A percentile compares a stretch with the other conserved stretches of the same genome.
Conservation (phyloP, 1,284 basidiomycete genomes). For the Ustilago bromivora region DNA sequence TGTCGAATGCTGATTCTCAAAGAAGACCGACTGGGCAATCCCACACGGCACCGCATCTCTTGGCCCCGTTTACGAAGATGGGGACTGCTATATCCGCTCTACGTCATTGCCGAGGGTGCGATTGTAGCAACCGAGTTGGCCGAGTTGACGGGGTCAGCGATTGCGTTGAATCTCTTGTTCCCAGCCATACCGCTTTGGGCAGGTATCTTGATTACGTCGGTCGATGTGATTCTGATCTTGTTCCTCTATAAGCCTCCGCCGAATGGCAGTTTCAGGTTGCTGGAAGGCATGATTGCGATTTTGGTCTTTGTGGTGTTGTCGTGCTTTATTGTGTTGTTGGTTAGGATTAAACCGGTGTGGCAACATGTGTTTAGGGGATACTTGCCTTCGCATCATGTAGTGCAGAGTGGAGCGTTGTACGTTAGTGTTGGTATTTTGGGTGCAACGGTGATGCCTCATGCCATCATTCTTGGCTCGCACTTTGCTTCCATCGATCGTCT, state of each 20-base stretch:
- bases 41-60: conserved; percentile 76
- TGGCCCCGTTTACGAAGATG: conserved; percentile 77
- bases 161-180: conserved; percentile 83
- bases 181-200: conserved; percentile 75
- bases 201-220: conserved; percentile 80
- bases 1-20: conserved; percentile 60
- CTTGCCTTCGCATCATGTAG: conserved; percentile 78
- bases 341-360: conserved; percentile 82
- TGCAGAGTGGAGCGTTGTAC: conserved; percentile 77
- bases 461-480: conserved; percentile 87
- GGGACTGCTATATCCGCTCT: conserved; percentile 71
- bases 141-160: conserved; percentile 81
- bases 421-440: conserved; percentile 76
- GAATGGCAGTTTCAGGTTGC: conserved; percentile 68
- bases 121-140: conserved; percentile 75
- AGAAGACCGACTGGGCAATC: conserved; percentile 32
- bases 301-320: conserved; percentile 72
- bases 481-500: conserved; percentile 63
- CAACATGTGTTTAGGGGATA: conserved; percentile 84
- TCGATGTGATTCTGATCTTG: conserved; percentile 82
- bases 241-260: conserved; percentile 69
- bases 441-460: conserved; percentile 83
- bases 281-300: conserved; percentile 80
- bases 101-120: conserved; percentile 78
- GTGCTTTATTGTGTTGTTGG: conserved; percentile 84